Base-by-base conservation (phyloP, 768 basidiomycete genomes). In the Trametes sanguinea region DNA sequence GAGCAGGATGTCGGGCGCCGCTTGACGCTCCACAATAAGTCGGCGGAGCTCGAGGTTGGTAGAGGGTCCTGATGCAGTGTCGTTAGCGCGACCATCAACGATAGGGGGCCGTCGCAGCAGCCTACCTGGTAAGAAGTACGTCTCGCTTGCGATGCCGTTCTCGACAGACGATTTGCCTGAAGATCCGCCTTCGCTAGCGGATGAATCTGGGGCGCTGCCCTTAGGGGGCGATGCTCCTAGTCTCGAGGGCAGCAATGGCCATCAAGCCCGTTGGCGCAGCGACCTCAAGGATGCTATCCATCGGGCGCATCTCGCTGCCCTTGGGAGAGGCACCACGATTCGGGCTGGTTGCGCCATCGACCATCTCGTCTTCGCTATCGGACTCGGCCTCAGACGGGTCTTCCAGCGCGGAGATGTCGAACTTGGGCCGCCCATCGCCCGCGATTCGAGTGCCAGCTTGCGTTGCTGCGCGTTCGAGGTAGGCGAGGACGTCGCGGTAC, bases 21-120 rank as follows among this genome's bases (percentile, higher is more conserved):
- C 67, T 40, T 73, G 71, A 3, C 74, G 70, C 65, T 75, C 74
- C 40, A 75, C 61, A 43, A 73, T 70, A 52, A 75, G 69, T 17
- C 74, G 70, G 29, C 74, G 69, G 22, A 75, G 63, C 43, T 73
- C 65, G 2, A 73, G 65, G 54, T 75, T 71, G 11, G 69, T 55
- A 42, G 60, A 71, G 3, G 74, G 73, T 10, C 72, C 74, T 74
- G 11, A 8, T 5, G 32, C 2, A 17, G 22, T 37, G 35, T 11
- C 35, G 35, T 37, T 10, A 50, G 11, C 16, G 17, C 54, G 51
- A 16, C 17, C 48, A 16, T 27, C 30, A 57, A 29, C 11, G 40
- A 10, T 14, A 9, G 7, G 16, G 6, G 51, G 16, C 16, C 4
- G 4, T 3, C 13, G 6, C 40, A 42, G n/a, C n/a, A 13, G 51